Conservation (phyloP, 352 stramenopile species). For the Globisporangium spiculum region DNA sequence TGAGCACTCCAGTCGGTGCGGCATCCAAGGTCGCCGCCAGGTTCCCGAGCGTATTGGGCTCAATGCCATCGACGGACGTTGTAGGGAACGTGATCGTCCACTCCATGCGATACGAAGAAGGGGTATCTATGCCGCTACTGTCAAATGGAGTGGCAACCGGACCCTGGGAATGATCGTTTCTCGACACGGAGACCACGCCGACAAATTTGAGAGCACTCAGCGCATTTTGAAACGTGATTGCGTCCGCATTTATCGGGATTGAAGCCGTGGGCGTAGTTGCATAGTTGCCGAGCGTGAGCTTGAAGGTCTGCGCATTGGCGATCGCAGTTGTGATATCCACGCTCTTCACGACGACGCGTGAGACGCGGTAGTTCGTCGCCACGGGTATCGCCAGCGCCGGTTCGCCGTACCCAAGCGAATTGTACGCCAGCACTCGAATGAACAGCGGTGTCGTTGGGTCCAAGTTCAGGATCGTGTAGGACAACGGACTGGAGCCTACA, state of each 20-base stretch:
- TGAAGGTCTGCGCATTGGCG: constrained; percentile 46
- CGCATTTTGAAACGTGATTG: constrained; percentile 45
- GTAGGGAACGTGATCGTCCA: constrained; percentile 82
- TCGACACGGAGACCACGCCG: constrained; percentile 49
- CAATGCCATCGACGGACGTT: constrained; percentile 42
- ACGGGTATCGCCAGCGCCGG: constrained; percentile 39
- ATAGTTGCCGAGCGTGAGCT: constrained; percentile 56
- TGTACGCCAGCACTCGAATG: constrained; percentile 83
- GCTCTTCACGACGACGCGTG: constrained; percentile 36
- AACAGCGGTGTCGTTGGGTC: constrained; percentile 57
- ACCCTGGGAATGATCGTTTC: constrained; percentile 62
- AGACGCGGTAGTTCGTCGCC: constrained; percentile 50
- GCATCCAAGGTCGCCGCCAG: constrained; percentile 33
- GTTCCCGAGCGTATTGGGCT: constrained; percentile 43
- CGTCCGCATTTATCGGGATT: constrained; percentile 51
- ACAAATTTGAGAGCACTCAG: constrained; percentile 52
- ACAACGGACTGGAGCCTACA: neutral
- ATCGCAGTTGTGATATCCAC: constrained; percentile 29
- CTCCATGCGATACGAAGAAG: constrained; percentile 39
- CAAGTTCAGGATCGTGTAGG: constrained; percentile 46
- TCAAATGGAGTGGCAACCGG: constrained; percentile 40
- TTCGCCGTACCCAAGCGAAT: constrained; percentile 67
- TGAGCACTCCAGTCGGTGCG: constrained; percentile 18
- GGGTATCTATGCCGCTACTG: constrained; percentile 37
- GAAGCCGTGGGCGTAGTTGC: constrained; percentile 25